phyloP scores from a whole-genome alignment of 1,284 basidiomycete species.

The Puccinia triticina region DNA sequence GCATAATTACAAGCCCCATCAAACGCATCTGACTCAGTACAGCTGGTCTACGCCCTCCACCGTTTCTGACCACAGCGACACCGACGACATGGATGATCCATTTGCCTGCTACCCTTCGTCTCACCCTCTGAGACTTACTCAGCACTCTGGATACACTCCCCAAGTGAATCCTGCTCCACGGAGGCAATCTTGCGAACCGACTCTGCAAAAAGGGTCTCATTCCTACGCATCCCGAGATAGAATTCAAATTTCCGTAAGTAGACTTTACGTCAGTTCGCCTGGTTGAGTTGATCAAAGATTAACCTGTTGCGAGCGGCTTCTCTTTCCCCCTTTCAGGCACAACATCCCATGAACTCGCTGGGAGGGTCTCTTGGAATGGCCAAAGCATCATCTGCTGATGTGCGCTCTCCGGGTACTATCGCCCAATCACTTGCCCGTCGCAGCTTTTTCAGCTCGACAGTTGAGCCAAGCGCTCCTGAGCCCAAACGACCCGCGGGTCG shows the following conservation, averaged over 20 bases:
- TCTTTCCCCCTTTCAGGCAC: neutral
- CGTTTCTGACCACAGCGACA: conserved; percentile 17
- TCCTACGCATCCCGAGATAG: neutral
- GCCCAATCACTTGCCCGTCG: neutral
- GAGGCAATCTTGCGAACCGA: neutral
- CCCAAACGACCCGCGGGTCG: neutral
- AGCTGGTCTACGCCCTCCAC: conserved; percentile 1
- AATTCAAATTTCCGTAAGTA: neutral
- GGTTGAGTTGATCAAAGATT: neutral
- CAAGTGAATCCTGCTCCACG: neutral
- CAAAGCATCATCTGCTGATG: neutral
- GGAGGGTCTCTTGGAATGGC: no score
- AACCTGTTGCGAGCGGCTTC: neutral
- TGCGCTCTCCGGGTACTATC: neutral
- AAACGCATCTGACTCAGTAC: conserved; percentile 11
- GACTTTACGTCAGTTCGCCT: neutral
- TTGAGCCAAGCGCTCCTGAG: neutral
- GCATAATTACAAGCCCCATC: neutral
- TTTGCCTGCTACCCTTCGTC: conserved; percentile 39
- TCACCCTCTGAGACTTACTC: neutral
- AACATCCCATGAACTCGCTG: neutral
- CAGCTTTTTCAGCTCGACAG: neutral
- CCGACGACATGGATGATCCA: conserved; percentile 36
- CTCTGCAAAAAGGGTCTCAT: neutral
- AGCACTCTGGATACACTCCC: neutral